Conservation (phyloP, 441 rosid genomes). For the Theobroma grandiflorum region DNA sequence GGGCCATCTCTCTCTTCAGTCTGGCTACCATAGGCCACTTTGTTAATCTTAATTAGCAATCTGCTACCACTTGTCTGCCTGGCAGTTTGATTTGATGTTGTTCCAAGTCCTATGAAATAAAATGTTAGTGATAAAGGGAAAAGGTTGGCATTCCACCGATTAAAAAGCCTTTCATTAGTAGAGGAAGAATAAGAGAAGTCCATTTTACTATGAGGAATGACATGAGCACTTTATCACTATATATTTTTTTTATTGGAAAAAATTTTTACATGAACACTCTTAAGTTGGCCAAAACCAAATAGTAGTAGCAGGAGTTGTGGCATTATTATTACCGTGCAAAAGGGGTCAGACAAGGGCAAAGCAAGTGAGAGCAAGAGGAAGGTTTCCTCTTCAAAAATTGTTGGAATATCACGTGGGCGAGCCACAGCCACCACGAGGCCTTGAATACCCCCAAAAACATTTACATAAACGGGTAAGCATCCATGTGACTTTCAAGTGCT, state of each 20-base stretch:
- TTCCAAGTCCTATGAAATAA: background rate
- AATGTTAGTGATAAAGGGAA: too few relatives aligned
- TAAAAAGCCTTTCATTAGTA: background rate
- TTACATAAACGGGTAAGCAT: background rate
- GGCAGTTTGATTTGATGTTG: slow-evolving; percentile 10
- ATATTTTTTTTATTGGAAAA: background rate
- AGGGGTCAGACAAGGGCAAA: background rate
- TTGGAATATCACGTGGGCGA: slow-evolving; percentile 19
- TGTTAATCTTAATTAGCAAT: background rate
- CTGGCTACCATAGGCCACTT: background rate
- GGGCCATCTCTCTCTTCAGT: slow-evolving; percentile 51
- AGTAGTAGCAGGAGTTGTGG: background rate
- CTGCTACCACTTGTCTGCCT: background rate
- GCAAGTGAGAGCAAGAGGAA: background rate
- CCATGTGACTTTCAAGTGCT: background rate
- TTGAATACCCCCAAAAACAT: background rate
- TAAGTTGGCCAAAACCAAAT: background rate
- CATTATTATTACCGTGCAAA: background rate
- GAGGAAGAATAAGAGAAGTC: slow-evolving; percentile 10
- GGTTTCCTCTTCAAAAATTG: background rate
- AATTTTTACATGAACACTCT: background rate
- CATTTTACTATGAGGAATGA: background rate
- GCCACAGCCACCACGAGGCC: background rate
- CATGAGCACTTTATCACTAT: background rate
- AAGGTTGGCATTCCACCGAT: background rate